phyloP scores from a whole-genome alignment of 345 rosid genomes.

The Brassica incana region DNA sequence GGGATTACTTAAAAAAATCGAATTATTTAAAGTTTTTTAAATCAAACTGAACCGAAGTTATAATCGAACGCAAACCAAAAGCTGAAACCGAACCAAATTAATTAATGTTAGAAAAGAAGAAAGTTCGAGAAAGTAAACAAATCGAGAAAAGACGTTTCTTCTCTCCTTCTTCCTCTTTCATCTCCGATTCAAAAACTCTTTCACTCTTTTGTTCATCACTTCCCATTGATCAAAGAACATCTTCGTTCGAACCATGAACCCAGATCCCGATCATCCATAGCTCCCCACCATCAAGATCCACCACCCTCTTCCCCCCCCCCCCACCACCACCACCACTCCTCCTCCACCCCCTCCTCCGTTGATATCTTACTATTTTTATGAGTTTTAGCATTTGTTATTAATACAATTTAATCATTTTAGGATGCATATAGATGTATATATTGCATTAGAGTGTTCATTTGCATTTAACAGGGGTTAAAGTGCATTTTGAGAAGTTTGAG shows the following conservation, averaged over 20 bases:
- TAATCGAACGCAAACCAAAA: too few relatives aligned
- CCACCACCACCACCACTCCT: conserved; percentile 44
- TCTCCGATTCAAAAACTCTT: neutral
- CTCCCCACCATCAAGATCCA: conserved; percentile 83
- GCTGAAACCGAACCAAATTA: too few relatives aligned
- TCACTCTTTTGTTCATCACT: neutral
- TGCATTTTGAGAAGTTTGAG: too few relatives aligned
- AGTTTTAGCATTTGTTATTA: too few relatives aligned
- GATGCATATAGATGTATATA: too few relatives aligned
- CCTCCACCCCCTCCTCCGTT: conserved; percentile 40
- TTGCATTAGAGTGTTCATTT: too few relatives aligned
- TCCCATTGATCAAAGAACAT: conserved; percentile 14
- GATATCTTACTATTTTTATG: neutral
- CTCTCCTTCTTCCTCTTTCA: neutral
- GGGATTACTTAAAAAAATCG: too few relatives aligned
- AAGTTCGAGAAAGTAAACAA: neutral
- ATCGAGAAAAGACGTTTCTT: neutral
- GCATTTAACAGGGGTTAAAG: too few relatives aligned
- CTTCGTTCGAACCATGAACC: conserved; percentile 27
- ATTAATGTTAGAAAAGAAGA: neutral
- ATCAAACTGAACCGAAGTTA: too few relatives aligned
- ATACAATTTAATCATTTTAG: too few relatives aligned
- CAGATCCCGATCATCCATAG: conserved; percentile 57
- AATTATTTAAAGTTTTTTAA: too few relatives aligned
- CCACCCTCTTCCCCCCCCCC: conserved; percentile 58